Evolutionary conservation across 345 rosid genomes (phyloP).

Genomic region (Murraya koenigii): DNA sequence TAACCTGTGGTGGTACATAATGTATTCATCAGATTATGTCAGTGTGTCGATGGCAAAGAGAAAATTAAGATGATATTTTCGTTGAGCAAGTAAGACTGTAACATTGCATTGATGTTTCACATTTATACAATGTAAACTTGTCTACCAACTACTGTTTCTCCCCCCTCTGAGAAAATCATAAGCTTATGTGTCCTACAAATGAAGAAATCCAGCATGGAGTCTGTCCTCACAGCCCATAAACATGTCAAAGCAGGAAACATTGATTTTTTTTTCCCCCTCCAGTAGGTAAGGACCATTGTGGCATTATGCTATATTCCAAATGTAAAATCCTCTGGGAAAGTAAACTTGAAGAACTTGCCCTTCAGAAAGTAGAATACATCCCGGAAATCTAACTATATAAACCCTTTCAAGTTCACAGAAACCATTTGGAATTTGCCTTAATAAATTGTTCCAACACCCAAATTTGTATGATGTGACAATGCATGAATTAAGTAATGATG

Average conservation of each 20-base stretch:
- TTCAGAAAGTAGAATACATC: background rate
- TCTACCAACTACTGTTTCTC: background rate
- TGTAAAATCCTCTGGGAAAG: background rate
- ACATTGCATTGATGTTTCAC: background rate
- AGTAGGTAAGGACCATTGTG: background rate
- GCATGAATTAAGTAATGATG: background rate
- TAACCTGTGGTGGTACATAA: constrained; percentile 52
- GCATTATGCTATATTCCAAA: constrained; percentile 1
- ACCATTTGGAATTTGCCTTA: background rate
- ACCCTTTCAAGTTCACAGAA: background rate
- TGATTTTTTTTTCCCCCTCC: background rate
- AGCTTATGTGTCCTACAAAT: background rate
- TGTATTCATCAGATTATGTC: background rate
- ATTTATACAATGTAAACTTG: background rate
- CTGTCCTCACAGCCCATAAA: background rate
- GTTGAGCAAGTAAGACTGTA: background rate
- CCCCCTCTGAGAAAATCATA: background rate
- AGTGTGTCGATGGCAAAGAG: background rate
- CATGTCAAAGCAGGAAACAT: background rate
- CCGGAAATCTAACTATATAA: background rate
- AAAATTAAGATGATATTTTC: background rate
- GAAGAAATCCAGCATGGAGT: background rate
- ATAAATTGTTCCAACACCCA: background rate
- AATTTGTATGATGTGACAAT: background rate
- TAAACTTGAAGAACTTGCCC: background rate